phyloP scores from a whole-genome alignment of 192 early-diverging fungal species.

The Entomortierella parvispora region DNA sequence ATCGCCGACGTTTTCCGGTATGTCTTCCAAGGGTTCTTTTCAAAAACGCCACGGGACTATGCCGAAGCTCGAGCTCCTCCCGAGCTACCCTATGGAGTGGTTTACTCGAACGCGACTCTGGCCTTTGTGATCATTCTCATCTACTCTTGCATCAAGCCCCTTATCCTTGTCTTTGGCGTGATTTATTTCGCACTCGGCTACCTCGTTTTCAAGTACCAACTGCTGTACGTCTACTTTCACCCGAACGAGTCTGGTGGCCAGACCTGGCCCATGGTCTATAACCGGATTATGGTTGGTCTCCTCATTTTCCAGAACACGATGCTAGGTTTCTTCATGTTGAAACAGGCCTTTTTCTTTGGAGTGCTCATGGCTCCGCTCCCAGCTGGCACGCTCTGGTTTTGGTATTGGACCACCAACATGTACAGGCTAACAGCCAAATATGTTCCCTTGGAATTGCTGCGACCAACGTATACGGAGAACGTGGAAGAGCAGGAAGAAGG shows the following conservation, averaged over 20 bases:
- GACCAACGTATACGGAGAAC: conserved; percentile 10
- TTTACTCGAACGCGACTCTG: conserved; percentile 75
- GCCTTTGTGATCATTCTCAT: conserved; percentile 77
- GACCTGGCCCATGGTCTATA: conserved; percentile 79
- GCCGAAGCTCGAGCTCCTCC: conserved; percentile 76
- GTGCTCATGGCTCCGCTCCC: conserved; percentile 57
- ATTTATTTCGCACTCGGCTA: conserved; percentile 76
- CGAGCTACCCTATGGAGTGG: conserved; percentile 75
- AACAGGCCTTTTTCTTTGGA: conserved; percentile 60
- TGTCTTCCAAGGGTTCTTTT: conserved; percentile 65
- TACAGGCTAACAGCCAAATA: conserved; percentile 56
- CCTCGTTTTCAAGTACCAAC: conserved; percentile 79
- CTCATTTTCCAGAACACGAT: conserved; percentile 74
- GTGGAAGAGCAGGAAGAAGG: neutral
- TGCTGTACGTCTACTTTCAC: conserved; percentile 84
- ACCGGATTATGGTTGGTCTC: conserved; percentile 71
- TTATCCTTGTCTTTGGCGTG: conserved; percentile 75
- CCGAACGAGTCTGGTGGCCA: conserved; percentile 78
- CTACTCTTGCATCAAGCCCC: conserved; percentile 78
- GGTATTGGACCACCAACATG: conserved; percentile 54
- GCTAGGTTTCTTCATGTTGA: conserved; percentile 71
- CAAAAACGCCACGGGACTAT: conserved; percentile 84
- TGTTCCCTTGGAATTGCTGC: conserved; percentile 59
- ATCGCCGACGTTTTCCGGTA: conserved; percentile 69
- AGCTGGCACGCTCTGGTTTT: conserved; percentile 58